Base-by-base conservation (phyloP, 225 moss, liverwort and hornwort genomes). In the Pseudisothecium myosuroides region DNA sequence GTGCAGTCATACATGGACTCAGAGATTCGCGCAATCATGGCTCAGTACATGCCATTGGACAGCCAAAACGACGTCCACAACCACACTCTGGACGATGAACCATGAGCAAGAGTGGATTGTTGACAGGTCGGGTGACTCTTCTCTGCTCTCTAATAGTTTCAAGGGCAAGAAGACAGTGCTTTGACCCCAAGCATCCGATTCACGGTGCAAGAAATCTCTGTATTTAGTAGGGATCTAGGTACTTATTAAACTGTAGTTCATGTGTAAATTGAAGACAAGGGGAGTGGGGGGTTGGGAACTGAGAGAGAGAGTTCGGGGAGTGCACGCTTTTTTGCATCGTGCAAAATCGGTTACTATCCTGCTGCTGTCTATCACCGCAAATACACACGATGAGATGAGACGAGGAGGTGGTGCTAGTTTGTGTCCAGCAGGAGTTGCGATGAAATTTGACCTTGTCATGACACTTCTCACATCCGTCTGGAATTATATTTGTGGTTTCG, bases 1-100 rank as follows among this genome's bases (percentile, higher is more conserved):
- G 41, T 84, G 92, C 94, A 94, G 94, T 94, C 94, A 39, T 94
- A 94, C 90, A 94, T 94, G 94, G 94, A 94, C 87, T 94, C 94
- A 5, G 94, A 94, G 89, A 94, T 94, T 84, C 94, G 94, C 4
- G 94, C 94, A 54, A 94, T 94, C 54, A 94, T 94, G 94, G 94
- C 94, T 36, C 94, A 94, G 90, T 94, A 94, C 88, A 94, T 94
- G 94, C 94, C 94, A 21, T 60, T 94, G 92, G 94, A 94, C 45
- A 93, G 94, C 60, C 94, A 94, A 88, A 94, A 89, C 76, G 94
- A 94, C 6, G 90, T 93, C 59, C 91, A 90, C 10, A 94, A 90
- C 84, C 92, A 93, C 92, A 74, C 65, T 58, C 83, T 91, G 61
- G 88, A 93, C 9, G 92, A 94, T 7, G 93, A 93, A 54, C 83